These are phyloP conservation scores for Myxozyma neotropica DNA, from an alignment of 805 yeast genomes.

Conservation along the genomic window DNA sequence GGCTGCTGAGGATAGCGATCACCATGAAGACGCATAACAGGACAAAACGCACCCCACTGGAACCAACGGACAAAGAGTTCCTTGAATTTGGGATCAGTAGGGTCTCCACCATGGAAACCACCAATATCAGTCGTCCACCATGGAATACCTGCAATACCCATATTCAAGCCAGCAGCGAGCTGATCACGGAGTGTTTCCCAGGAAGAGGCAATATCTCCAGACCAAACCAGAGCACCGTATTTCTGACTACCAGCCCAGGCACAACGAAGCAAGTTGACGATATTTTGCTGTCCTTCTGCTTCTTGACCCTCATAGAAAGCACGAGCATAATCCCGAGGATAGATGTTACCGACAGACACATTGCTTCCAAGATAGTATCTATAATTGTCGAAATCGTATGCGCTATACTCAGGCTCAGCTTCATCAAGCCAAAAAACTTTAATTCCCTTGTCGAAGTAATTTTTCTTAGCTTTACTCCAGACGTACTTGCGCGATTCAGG, in stretches of 20 bases:
- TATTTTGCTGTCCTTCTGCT: slow-evolving; percentile 12
- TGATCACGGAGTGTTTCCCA: slow-evolving; percentile 31
- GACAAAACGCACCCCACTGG: slow-evolving; percentile 35
- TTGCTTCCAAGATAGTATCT: slow-evolving; percentile 30
- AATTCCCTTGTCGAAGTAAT: slow-evolving; percentile 30
- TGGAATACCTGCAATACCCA: slow-evolving; percentile 35
- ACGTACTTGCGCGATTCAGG: slow-evolving; percentile 32
- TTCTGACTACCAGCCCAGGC: slow-evolving; percentile 36
- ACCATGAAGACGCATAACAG: slow-evolving; percentile 34
- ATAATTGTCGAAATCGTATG: slow-evolving; percentile 33
- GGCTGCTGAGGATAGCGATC: slow-evolving; percentile 30
- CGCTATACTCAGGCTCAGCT: slow-evolving; percentile 34
- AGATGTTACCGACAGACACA: slow-evolving; percentile 29
- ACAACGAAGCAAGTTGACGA: slow-evolving; percentile 25
- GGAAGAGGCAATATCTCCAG: slow-evolving; percentile 34
- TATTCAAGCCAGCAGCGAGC: slow-evolving; percentile 32
- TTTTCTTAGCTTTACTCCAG: slow-evolving; percentile 28
- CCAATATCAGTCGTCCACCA: slow-evolving; percentile 37
- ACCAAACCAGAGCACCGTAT: slow-evolving; percentile 34
- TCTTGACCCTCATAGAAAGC: slow-evolving; percentile 32
- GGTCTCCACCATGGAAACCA: slow-evolving; percentile 34
- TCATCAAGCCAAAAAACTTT: slow-evolving; percentile 34
- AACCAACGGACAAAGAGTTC: slow-evolving; percentile 34
- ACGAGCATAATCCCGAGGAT: slow-evolving; percentile 32
- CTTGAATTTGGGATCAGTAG: slow-evolving; percentile 23